Base-by-base conservation (phyloP, 768 basidiomycete species). In the Hygrocybe coccinea region DNA sequence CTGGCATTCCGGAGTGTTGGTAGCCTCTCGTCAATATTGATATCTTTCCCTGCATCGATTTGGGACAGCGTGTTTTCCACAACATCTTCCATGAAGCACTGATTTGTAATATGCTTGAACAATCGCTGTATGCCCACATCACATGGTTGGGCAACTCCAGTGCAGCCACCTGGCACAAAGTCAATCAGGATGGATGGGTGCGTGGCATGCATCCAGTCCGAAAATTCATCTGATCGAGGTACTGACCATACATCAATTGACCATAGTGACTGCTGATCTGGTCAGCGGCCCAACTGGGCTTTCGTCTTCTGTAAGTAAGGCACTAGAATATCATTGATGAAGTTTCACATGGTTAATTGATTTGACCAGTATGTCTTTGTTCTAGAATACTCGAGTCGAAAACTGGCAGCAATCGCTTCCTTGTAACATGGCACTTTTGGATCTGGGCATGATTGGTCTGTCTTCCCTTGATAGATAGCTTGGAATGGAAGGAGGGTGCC, bases 171-270 rank as follows among this genome's bases (percentile, higher is more conserved):
- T 34, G 73, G 69, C n/a, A 75, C 60, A 54, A 62, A 70, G 38
- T 63, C 54, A 22, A 72, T 9, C 5, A 69, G 63, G 54, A 73
- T 70, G 12, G 53, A 62, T 9, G 64, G 62, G 51, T 71, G 65
- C 4, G 56, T 50, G 1, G 48, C 50, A 17, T 52, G 41, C 62
- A 77, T 64, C 70, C 71, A 77, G 1, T 17, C 17, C 0, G 67
- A 53, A 56, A 77, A 76, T 34, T 71, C 72, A 17, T 62, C 29
- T 1, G 71, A 73, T 0, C 68, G 62, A 55, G 77, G 76, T 2
- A 76, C 73, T 0, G 64, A 66, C 71, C 70, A 76, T 1, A 70
- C 64, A n/a, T n/a, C n/a, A n/a, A n/a, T n/a, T n/a, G n/a, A n/a
- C n/a, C n/a, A n/a, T n/a, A n/a, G n/a, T n/a, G 3, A 59, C 54